These are phyloP conservation scores for Syzygium grande DNA, from an alignment of 345 rosid species.

Conservation along the genomic window DNA sequence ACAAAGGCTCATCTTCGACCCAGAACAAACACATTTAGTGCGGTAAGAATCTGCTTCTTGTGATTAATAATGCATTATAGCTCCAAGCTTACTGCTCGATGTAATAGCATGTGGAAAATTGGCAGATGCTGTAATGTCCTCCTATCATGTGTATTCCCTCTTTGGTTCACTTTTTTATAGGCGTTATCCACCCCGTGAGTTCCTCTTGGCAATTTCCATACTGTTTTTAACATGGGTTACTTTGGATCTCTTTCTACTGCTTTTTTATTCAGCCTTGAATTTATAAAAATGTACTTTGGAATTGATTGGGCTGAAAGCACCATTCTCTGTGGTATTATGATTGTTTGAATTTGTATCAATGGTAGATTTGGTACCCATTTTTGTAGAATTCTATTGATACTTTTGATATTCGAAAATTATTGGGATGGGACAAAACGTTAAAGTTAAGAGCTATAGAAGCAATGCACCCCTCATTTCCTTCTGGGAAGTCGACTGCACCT, in stretches of 20 bases:
- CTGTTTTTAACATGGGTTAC: neutral
- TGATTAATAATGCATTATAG: neutral
- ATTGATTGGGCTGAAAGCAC: neutral
- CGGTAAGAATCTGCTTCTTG: slow-evolving; percentile 39
- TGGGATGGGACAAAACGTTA: neutral
- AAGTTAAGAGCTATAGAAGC: neutral
- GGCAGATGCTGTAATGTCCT: neutral
- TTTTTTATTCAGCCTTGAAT: neutral
- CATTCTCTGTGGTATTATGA: neutral
- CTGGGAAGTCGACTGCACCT: neutral
- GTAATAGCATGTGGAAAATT: neutral
- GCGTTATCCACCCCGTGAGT: neutral
- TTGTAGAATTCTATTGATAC: neutral
- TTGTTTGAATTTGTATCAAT: neutral
- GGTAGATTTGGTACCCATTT: neutral
- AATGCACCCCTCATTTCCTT: neutral
- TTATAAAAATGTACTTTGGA: neutral
- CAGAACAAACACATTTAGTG: slow-evolving; percentile 91
- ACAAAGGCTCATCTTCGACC: slow-evolving; percentile 98
- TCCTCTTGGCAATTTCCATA: neutral
- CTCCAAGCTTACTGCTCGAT: neutral
- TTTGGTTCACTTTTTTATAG: neutral
- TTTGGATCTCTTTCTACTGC: neutral
- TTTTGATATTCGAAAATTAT: neutral
- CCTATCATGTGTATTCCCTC: neutral